Conservation (phyloP, 768 basidiomycete species). For the Russula foetens region DNA sequence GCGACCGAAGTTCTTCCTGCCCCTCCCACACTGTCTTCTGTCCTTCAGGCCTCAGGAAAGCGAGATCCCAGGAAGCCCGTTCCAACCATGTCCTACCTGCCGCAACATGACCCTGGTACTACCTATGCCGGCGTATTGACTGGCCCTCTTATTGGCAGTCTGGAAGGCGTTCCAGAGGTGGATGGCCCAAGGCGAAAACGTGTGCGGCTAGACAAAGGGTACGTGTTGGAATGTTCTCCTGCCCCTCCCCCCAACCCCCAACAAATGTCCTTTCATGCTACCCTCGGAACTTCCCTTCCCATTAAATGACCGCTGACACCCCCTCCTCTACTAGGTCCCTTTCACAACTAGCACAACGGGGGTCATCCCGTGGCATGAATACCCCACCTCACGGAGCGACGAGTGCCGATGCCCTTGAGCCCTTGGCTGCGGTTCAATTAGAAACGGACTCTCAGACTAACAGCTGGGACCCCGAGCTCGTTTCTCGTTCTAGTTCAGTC, state of each 20-base stretch:
- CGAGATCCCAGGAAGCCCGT: slow-evolving; percentile 75
- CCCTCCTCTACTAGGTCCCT: slow-evolving; percentile 36
- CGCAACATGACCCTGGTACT: slow-evolving; percentile 77
- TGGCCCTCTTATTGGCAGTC: slow-evolving; percentile 38
- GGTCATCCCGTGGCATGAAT: slow-evolving; percentile 58
- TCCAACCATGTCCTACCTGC: slow-evolving; percentile 68
- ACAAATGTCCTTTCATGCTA: slow-evolving; percentile 1
- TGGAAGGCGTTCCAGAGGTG: slow-evolving; percentile 41
- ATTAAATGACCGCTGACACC: neutral
- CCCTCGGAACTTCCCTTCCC: slow-evolving; percentile 1
- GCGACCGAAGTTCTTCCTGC: slow-evolving; percentile 90
- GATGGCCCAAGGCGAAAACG: slow-evolving; percentile 67
- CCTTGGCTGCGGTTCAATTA: slow-evolving; percentile 37
- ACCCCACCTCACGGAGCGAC: slow-evolving; percentile 36
- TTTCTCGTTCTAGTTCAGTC: slow-evolving; percentile 54
- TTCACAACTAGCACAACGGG: slow-evolving; percentile 64
- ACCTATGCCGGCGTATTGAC: slow-evolving; percentile 76
- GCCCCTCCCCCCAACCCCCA: neutral
- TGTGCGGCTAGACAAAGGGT: slow-evolving; percentile 67
- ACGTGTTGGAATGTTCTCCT: slow-evolving; percentile 27
- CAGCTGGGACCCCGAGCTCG: slow-evolving; percentile 50
- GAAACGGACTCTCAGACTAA: slow-evolving; percentile 43
- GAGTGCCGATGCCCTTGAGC: slow-evolving; percentile 33
- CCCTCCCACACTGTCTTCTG: slow-evolving; percentile 65
- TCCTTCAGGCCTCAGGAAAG: slow-evolving; percentile 58